These are phyloP conservation scores for Xylariaceae sp. DNA, from an alignment of 2,329 filamentous ascomycete genomes.

Conservation along the genomic window DNA sequence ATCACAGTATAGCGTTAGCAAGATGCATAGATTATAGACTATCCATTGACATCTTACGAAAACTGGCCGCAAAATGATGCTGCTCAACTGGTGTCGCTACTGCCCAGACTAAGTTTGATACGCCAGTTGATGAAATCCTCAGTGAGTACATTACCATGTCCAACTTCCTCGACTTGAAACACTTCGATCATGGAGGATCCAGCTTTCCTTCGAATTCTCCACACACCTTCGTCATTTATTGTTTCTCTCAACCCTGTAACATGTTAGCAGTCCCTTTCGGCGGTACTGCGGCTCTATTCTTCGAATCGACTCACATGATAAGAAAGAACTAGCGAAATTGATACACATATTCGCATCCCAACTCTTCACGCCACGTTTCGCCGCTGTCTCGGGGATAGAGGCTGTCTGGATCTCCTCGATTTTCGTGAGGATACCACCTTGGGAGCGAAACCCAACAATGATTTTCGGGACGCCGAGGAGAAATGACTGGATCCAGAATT, in stretches of 20 bases:
- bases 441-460: constrained; percentile 81
- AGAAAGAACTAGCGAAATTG: constrained; percentile 77
- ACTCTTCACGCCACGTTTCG: constrained; percentile 59
- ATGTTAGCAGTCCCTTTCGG: constrained; percentile 8
- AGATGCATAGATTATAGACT: neutral
- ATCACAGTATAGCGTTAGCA: constrained; percentile 2
- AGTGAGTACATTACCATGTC: constrained; percentile 73
- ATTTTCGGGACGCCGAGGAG: constrained; percentile 89
- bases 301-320: constrained; percentile 62
- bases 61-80: no score
- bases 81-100: constrained; percentile 5
- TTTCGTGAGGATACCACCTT: constrained; percentile 66
- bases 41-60: no score
- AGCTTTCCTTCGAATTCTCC: constrained; percentile 69
- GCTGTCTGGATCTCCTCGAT: constrained; percentile 79
- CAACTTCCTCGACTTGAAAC: constrained; percentile 68
- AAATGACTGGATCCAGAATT: constrained; percentile 97
- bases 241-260: constrained; percentile 60
- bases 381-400: constrained; percentile 72
- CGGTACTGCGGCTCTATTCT: no score
- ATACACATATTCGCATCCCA: constrained; percentile 96
- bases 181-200: constrained; percentile 68
- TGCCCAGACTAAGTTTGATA: constrained; percentile 45
- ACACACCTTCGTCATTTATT: constrained; percentile 71
- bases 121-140: constrained; percentile 76